phyloP scores from a whole-genome alignment of 2,329 filamentous ascomycete species.

The Paradendryphiella salina region DNA sequence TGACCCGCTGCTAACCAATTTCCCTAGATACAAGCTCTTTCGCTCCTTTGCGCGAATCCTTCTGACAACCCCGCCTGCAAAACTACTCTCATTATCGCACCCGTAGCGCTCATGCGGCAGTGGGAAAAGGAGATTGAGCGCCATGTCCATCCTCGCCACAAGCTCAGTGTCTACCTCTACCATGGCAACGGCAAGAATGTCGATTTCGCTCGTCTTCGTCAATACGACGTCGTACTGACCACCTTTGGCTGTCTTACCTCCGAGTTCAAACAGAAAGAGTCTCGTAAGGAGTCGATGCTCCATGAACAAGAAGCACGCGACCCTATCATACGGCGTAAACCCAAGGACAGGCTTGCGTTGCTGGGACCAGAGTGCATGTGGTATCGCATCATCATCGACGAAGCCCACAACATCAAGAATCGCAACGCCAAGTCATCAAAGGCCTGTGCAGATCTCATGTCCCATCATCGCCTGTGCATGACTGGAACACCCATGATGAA shows the following conservation, averaged over 20 bases:
- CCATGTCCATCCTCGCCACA: constrained; percentile 64
- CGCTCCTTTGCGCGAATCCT: constrained; percentile 72
- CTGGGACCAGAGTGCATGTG: constrained; percentile 64
- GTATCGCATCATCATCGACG: constrained; percentile 70
- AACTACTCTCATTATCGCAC: constrained; percentile 82
- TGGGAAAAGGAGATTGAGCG: constrained; percentile 79
- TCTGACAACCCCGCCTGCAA: constrained; percentile 62
- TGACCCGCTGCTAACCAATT: neutral
- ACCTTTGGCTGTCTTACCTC: constrained; percentile 73
- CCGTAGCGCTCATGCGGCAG: constrained; percentile 77
- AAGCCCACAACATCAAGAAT: constrained; percentile 83
- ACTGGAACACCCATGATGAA: constrained; percentile 92
- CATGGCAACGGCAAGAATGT: constrained; percentile 63
- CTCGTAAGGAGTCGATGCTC: constrained; percentile 54
- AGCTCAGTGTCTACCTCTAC: constrained; percentile 68
- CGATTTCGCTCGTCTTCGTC: constrained; percentile 62
- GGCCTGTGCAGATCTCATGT: constrained; percentile 62
- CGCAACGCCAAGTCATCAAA: constrained; percentile 63
- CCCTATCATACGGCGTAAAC: constrained; percentile 20
- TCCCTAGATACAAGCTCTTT: constrained; percentile 65
- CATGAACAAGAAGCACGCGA: constrained; percentile 47
- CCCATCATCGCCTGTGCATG: constrained; percentile 71
- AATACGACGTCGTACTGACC: constrained; percentile 75
- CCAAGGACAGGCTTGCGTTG: constrained; percentile 47
- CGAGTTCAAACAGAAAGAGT: constrained; percentile 66